Conservation (phyloP, 306 rosid genomes). For the Rosa chinensis region DNA sequence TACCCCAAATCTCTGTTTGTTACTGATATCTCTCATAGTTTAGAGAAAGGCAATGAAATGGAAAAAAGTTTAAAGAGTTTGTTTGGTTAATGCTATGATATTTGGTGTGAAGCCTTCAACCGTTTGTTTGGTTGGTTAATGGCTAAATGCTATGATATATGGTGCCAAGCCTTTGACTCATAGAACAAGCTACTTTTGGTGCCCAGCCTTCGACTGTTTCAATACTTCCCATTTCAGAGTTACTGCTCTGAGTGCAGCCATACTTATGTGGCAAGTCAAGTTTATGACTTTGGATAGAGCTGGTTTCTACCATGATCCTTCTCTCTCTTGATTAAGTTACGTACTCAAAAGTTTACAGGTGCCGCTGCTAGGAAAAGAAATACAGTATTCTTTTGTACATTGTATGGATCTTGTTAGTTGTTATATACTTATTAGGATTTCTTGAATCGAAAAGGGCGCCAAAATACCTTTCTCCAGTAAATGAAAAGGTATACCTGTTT, state of each 20-base stretch:
- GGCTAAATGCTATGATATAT: no score
- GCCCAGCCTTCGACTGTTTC: background rate
- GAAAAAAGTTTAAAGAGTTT: conserved; percentile 3
- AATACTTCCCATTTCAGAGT: background rate
- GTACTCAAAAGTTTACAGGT: background rate
- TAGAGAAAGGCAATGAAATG: background rate
- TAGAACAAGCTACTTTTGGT: background rate
- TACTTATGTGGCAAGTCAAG: background rate
- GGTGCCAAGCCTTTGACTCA: background rate
- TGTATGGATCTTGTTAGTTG: background rate
- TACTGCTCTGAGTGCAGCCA: background rate
- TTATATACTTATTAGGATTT: no score
- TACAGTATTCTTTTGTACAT: background rate
- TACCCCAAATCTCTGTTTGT: background rate
- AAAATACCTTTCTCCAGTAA: no score
- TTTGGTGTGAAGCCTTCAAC: background rate
- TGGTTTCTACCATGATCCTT: background rate
- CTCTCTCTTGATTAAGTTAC: background rate
- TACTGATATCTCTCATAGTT: background rate
- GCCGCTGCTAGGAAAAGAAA: background rate
- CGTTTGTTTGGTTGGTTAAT: no score
- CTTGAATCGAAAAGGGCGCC: background rate
- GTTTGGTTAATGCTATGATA: background rate
- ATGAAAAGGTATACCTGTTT: no score
- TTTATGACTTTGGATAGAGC: background rate